Base-by-base conservation (phyloP, 1,284 basidiomycete genomes). In the Ustilago hordei region DNA sequence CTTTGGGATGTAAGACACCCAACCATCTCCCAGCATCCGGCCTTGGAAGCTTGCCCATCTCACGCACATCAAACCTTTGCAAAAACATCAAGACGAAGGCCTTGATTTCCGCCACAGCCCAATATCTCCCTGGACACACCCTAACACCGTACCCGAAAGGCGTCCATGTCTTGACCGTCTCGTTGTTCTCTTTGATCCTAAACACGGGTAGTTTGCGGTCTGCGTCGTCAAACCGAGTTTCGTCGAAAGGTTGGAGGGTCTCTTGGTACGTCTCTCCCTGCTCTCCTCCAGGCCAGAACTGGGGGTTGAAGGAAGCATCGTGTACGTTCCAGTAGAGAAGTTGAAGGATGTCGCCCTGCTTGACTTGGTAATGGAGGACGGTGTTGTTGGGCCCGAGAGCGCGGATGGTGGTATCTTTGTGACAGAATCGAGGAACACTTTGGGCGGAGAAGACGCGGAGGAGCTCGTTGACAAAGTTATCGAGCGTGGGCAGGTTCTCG, bases 81-180 rank as follows among this genome's bases (percentile, higher is more conserved):
- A 69, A 34, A n/a, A 69, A 64, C 52, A 69, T 11, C 19, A 69
- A 23, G 8, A 47, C 39, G 23, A 64, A 60, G 1, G 68, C 68
- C 35, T 70, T 70, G 62, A 64, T 61, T 55, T 70, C 68, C 0
- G 68, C 68, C 32, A 64, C 62, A 13, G 68, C 68, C 68, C 68
- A 70, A 36, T 64, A 70, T n/a, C 68, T 55, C 1, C 68, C 68
- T 19, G 62, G 68, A 19, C 68, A 64, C 2, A 70, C 59, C 8
- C 62, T 54, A 4, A 54, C 9, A 1, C 62, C 68, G 28, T 43
- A 60, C 9, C 68, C 68, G 23, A 69, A 69, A 15, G 61, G 68
- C 15, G 58, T 57, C 62, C 68, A 69, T 0, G 62, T 69, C n/a
- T 55, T 47, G 0, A 69, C 34, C 5, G 47, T 60, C 17, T 69